phyloP scores from a whole-genome alignment of 2,329 filamentous ascomycete genomes.

The Colletotrichum sp. region DNA sequence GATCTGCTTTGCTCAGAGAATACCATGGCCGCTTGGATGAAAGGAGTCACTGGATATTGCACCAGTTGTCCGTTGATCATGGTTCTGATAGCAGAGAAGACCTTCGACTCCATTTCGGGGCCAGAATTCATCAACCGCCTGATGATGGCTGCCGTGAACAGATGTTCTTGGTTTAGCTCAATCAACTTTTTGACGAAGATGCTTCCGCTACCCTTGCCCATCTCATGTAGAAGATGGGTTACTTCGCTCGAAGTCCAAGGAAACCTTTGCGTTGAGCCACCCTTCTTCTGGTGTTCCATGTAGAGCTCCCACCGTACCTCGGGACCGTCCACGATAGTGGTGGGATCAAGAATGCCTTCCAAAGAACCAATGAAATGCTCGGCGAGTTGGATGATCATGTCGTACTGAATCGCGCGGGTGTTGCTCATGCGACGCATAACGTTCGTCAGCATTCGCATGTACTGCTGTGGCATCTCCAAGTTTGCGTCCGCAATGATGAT shows the following conservation, averaged over 20 bases:
- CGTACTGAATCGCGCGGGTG: conserved; percentile 59
- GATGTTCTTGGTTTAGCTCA: conserved; percentile 61
- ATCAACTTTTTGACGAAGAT: conserved; percentile 73
- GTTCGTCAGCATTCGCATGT: conserved; percentile 57
- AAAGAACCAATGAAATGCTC: conserved; percentile 50
- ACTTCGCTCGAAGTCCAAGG: conserved; percentile 53
- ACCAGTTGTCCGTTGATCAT: conserved; percentile 58
- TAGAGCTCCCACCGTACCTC: conserved; percentile 42
- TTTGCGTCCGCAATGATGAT: conserved; percentile 65
- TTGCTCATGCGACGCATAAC: conserved; percentile 53
- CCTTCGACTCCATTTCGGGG: conserved; percentile 51
- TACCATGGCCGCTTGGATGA: conserved; percentile 59
- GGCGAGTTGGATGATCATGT: conserved; percentile 56
- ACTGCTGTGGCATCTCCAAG: conserved; percentile 59
- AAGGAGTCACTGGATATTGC: conserved; percentile 55
- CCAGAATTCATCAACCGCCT: conserved; percentile 59
- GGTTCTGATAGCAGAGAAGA: conserved; percentile 58
- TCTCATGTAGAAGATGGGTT: conserved; percentile 48
- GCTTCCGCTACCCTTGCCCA: conserved; percentile 42
- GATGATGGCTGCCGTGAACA: conserved; percentile 61
- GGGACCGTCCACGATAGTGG: conserved; percentile 42
- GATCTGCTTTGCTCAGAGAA: conserved; percentile 54
- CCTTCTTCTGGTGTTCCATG: conserved; percentile 30
- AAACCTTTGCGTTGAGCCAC: conserved; percentile 31
- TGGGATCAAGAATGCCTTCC: conserved; percentile 38